These are phyloP conservation scores for Neurospora sp. DNA, from an alignment of 495 filamentous ascomycete species.

Conservation along the genomic window DNA sequence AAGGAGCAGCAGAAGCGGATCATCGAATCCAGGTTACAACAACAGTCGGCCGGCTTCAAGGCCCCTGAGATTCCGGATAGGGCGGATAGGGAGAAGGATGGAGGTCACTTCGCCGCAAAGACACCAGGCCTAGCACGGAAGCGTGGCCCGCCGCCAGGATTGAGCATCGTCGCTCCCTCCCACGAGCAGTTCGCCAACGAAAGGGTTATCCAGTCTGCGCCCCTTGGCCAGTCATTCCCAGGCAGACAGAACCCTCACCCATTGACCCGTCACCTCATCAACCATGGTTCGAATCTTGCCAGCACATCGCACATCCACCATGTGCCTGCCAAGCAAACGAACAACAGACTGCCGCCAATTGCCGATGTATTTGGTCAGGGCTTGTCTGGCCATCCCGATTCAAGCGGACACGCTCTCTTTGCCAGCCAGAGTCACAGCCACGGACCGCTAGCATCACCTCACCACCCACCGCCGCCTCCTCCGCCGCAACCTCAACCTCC, in stretches of 20 bases:
- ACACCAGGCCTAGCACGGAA: slow-evolving; percentile 52
- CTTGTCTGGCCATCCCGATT: slow-evolving; percentile 56
- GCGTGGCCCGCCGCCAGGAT: slow-evolving; percentile 77
- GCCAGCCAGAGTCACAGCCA: slow-evolving; percentile 20
- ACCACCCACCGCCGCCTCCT: slow-evolving; percentile 37
- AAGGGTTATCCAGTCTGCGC: slow-evolving; percentile 92
- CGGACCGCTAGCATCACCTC: slow-evolving; percentile 64
- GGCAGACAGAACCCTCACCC: slow-evolving; percentile 77
- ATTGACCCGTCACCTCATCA: slow-evolving; percentile 69
- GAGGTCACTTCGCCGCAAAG: slow-evolving; percentile 50
- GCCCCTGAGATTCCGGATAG: slow-evolving; percentile 41
- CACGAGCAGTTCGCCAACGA: slow-evolving; percentile 92
- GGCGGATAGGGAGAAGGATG: slow-evolving; percentile 39
- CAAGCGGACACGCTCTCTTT: slow-evolving; percentile 56
- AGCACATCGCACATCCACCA: slow-evolving; percentile 89
- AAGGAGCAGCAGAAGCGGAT: slow-evolving; percentile 90
- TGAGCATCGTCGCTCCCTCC: slow-evolving; percentile 95
- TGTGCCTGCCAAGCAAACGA: slow-evolving; percentile 76
- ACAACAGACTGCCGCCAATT: slow-evolving; percentile 87
- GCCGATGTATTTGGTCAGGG: slow-evolving; percentile 87
- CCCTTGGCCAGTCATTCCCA: slow-evolving; percentile 91
- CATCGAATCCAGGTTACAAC: slow-evolving; percentile 85
- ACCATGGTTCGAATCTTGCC: slow-evolving; percentile 76
- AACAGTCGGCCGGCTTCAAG: slow-evolving; percentile 68
- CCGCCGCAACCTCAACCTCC: slow-evolving; percentile 29